Conservation (phyloP, 148 eudicot genomes). For the Rhododendron molle region DNA sequence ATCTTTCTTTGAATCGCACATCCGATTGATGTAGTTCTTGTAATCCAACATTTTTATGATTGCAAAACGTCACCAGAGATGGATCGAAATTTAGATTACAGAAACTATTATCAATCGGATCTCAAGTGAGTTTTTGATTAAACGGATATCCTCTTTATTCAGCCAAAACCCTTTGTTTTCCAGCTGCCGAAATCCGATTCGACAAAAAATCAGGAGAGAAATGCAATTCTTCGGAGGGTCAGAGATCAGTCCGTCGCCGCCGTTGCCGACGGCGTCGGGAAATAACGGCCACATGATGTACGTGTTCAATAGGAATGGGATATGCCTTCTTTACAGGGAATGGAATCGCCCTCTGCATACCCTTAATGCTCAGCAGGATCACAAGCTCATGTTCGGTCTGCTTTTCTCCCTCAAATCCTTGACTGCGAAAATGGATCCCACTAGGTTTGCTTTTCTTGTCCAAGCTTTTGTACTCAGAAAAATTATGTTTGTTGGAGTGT, state of each 20-base stretch:
- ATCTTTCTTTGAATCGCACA: neutral
- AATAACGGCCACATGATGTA: constrained; percentile 89
- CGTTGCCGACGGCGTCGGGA: constrained; percentile 71
- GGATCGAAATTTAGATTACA: neutral
- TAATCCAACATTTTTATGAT: neutral
- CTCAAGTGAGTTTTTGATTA: neutral
- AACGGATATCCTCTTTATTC: neutral
- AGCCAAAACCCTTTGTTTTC: too few relatives aligned
- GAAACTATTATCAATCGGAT: neutral
- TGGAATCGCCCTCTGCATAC: constrained; percentile 89
- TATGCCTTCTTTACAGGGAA: constrained; percentile 74
- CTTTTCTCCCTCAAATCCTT: constrained; percentile 91
- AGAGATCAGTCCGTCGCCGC: constrained; percentile 91
- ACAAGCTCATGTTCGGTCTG: constrained; percentile 90
- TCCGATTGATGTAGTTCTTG: neutral
- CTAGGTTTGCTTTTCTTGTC: constrained; percentile 31
- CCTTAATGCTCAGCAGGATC: constrained; percentile 69
- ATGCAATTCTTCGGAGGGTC: constrained; percentile 91
- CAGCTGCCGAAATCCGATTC: neutral
- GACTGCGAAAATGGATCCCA: constrained; percentile 92
- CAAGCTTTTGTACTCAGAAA: neutral
- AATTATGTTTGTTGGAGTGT: neutral
- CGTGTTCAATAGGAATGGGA: constrained; percentile 78
- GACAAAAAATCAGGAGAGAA: neutral
- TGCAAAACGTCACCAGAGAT: neutral